Evolutionary conservation across 1,284 basidiomycete genomes (phyloP).

Genomic region (Puccinia coronata): DNA sequence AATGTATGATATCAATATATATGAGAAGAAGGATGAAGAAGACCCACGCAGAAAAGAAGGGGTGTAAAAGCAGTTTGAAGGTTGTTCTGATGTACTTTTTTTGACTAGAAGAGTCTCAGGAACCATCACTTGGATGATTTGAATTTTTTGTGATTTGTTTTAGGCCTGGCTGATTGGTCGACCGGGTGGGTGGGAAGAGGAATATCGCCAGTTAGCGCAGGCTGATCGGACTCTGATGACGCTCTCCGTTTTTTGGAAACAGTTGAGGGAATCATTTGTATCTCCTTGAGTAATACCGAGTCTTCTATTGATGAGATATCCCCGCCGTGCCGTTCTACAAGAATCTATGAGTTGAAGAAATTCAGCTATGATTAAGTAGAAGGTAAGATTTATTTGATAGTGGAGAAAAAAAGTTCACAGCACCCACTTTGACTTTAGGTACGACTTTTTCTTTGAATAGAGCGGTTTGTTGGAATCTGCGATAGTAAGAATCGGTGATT

Average conservation of each 20-base stretch:
- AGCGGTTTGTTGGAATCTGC: conserved; percentile 1
- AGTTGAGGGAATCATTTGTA: background rate
- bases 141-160: background rate
- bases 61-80: no score
- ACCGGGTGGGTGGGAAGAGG: background rate
- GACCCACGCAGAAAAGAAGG: no score
- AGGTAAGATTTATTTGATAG: background rate
- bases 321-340: background rate
- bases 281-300: conserved; percentile 17
- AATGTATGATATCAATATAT: no score
- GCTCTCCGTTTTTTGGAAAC: background rate
- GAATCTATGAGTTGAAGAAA: background rate
- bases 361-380: background rate
- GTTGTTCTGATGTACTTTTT: no score
- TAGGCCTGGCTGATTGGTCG: background rate
- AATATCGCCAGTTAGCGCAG: background rate
- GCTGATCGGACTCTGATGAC: background rate
- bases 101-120: no score
- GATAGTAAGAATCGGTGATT: conserved; percentile 27
- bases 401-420: background rate
- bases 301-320: conserved; percentile 23
- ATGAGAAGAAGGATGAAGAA: no score
- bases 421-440: conserved; percentile 4
- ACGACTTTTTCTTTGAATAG: background rate
- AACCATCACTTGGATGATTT: conserved; percentile 6